Evolutionary conservation across 108 stramenopile genomes (phyloP).

Genomic region (Conticribra guillardii): DNA sequence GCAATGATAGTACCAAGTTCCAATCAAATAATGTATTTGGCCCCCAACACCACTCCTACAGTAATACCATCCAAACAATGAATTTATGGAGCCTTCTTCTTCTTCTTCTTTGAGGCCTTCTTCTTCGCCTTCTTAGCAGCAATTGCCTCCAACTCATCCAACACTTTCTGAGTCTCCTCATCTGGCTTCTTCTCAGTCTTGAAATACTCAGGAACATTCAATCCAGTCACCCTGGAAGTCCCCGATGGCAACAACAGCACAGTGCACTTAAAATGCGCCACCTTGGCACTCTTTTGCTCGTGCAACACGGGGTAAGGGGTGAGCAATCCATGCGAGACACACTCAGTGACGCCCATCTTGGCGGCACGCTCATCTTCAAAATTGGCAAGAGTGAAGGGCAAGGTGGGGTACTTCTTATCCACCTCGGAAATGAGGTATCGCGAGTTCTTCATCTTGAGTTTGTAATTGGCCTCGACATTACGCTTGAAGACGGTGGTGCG

Average conservation of each 20-base stretch:
- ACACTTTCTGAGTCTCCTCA: conserved; percentile 79
- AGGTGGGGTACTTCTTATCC: conserved; percentile 94
- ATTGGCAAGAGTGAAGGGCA: conserved; percentile 97
- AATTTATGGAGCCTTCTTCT: conserved; percentile 48
- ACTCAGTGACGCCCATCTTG: conserved; percentile 94
- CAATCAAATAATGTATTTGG: no score
- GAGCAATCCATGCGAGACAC: conserved; percentile 91
- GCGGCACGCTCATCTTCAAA: conserved; percentile 94
- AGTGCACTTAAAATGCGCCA: conserved; percentile 98
- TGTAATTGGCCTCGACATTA: conserved; percentile 93
- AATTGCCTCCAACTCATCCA: conserved; percentile 71
- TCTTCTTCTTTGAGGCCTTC: conserved; percentile 86
- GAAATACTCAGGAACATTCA: conserved; percentile 80
- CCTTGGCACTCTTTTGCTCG: conserved; percentile 86
- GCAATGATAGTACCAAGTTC: no score
- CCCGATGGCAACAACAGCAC: conserved; percentile 95
- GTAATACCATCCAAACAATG: no score
- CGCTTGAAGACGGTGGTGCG: conserved; percentile 99
- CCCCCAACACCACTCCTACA: neutral
- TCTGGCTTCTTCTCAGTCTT: conserved; percentile 88
- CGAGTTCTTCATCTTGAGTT: conserved; percentile 96
- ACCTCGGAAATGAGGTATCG: conserved; percentile 87
- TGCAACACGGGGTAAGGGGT: conserved; percentile 93
- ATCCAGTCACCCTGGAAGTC: conserved; percentile 89
- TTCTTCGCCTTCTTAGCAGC: conserved; percentile 86